Conservation (phyloP, 331 rosid species). For the Phaseolus coccineus region DNA sequence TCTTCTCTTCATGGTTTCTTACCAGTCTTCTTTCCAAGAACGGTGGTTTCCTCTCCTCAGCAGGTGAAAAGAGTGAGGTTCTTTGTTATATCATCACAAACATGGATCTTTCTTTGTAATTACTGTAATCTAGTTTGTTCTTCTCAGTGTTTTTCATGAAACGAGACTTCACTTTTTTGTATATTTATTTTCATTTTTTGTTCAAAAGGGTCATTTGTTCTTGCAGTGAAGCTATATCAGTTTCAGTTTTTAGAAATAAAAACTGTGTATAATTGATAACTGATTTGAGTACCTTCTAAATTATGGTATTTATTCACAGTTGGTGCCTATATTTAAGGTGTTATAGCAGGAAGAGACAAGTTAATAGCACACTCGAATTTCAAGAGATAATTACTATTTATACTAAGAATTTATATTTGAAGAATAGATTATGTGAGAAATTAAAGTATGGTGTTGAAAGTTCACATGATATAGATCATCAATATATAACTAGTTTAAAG, state of each 20-base stretch:
- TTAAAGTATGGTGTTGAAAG: too few relatives aligned
- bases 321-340: too few relatives aligned
- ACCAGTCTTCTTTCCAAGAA: slow-evolving; percentile 70
- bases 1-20: slow-evolving; percentile 69
- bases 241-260: slow-evolving; percentile 1
- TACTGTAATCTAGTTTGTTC: slow-evolving; percentile 27
- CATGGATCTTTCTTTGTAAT: slow-evolving; percentile 38
- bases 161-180: slow-evolving; percentile 23
- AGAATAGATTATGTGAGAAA: too few relatives aligned
- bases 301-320: not conserved
- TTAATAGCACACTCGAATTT: too few relatives aligned
- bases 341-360: too few relatives aligned
- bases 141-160: slow-evolving; percentile 17
- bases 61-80: slow-evolving; percentile 39
- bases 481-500: too few relatives aligned
- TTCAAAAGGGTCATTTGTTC: not conserved
- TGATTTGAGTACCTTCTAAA: not conserved
- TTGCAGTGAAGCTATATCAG: not conserved
- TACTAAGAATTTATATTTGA: too few relatives aligned
- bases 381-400: too few relatives aligned
- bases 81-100: not conserved
- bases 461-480: too few relatives aligned
- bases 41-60: slow-evolving; percentile 74
- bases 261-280: not conserved
- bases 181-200: not conserved